Base-by-base conservation (phyloP, 768 basidiomycete species). In the Suillus paluster region DNA sequence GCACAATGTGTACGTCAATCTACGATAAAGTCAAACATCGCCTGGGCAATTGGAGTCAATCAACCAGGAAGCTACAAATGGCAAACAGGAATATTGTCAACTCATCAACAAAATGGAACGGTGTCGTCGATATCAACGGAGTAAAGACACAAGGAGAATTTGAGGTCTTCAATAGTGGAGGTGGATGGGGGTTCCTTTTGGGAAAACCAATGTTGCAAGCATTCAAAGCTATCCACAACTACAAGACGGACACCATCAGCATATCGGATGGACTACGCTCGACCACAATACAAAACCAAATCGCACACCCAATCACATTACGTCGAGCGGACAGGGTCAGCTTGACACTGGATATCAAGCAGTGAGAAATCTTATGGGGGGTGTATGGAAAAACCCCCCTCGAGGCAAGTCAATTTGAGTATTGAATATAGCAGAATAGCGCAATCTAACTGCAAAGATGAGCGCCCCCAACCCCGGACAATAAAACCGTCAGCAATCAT, bases 101-200 rank as follows among this genome's bases (percentile, higher is more conserved):
- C 3, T 66, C 65, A 5, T 7, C 59, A 42, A 64, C 60, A 21
- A 21, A 12, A 2, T 67, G 66, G 68, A 19, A 21, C 7, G 65
- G 65, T 1, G 17, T 25, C 3, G 53, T 58, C 53, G 41, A 30
- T 12, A 14, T 36, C 25, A 23, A 44, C 9, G 25, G 44, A 39
- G 30, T 23, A 5, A 17, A 33, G 23, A 25, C 15, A 15, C 17
- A 30, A 12, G 41, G 33, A 0, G 27, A 30, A 3, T 66, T 66
- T 48, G 63, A 66, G 42, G 44, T 30, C 58, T 30, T 59, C 59
- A 58, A 71, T 57, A 73, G 75, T 38, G 67, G 70, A 3, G 70
- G 70, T 0, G 67, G 68, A n/a, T 77, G 71, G 71, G 61, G 63
- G 12, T 60, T 76, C n/a, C 56, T 77, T 2, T 67, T 77, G 14